phyloP scores from a whole-genome alignment of 805 yeast species.

The Suhomyces emberorum region DNA sequence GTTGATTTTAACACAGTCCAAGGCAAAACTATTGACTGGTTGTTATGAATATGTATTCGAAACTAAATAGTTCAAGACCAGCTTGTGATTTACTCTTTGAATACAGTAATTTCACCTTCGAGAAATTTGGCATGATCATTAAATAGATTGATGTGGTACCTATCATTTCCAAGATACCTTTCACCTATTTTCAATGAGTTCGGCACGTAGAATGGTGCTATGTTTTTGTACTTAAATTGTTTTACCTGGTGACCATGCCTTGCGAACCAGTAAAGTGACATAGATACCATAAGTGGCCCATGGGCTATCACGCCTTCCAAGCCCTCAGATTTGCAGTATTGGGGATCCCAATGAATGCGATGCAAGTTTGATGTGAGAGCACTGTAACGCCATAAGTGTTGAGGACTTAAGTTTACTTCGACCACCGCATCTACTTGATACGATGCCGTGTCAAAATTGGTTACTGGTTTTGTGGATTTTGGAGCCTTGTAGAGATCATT shows the following conservation, averaged over 20 bases:
- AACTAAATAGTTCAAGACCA: too few relatives aligned
- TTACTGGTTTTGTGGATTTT: conserved; percentile 11
- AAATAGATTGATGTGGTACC: too few relatives aligned
- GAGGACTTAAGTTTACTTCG: conserved; percentile 33
- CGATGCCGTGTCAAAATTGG: conserved; percentile 3
- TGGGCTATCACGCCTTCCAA: conserved; percentile 65
- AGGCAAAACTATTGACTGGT: too few relatives aligned
- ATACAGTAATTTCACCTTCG: too few relatives aligned
- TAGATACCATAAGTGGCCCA: conserved; percentile 74
- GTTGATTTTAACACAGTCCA: too few relatives aligned
- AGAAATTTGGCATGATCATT: too few relatives aligned
- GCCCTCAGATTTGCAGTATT: conserved; percentile 57
- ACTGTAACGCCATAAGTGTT: conserved; percentile 59
- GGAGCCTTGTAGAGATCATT: conserved; percentile 27
- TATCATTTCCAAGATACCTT: too few relatives aligned
- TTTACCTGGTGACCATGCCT: neutral
- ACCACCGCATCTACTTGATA: neutral
- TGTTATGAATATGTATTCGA: too few relatives aligned
- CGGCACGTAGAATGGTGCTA: conserved; percentile 45
- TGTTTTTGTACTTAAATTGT: conserved; percentile 40
- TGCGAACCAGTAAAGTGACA: conserved; percentile 53
- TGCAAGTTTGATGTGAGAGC: conserved; percentile 82
- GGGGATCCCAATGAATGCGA: conserved; percentile 68
- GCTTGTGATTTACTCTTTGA: too few relatives aligned
- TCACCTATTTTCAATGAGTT: neutral